Conservation (phyloP, 441 rosid species). For the Erodium texanum region DNA sequence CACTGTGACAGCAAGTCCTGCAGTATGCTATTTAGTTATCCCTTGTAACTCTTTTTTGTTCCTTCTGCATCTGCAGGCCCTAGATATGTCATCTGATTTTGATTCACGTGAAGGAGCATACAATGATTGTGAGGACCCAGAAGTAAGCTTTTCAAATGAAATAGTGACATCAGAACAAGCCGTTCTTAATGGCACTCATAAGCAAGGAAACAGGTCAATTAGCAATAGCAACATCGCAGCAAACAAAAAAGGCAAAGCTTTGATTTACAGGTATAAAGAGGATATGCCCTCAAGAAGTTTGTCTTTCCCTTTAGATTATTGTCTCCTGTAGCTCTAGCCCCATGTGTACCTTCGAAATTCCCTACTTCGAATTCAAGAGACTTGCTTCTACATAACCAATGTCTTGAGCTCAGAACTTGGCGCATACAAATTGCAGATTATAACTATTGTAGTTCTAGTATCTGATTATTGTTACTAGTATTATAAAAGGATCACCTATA, state of each 20-base stretch:
- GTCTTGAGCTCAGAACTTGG: background rate
- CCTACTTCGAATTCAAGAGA: background rate
- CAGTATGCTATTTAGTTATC: too few species aligned
- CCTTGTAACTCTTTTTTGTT: background rate
- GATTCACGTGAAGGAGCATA: conserved; percentile 34
- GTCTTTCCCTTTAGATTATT: background rate
- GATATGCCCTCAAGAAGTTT: background rate
- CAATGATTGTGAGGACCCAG: conserved; percentile 30
- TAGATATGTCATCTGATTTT: conserved; percentile 33
- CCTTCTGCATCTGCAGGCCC: conserved; percentile 19
- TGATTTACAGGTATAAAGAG: conserved; percentile 42
- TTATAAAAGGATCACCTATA: background rate
- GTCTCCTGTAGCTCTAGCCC: background rate
- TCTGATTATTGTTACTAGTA: background rate
- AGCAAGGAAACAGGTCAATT: conserved; percentile 31
- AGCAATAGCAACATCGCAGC: conserved; percentile 20
- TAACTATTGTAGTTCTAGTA: background rate
- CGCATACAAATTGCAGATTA: background rate
- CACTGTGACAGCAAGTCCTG: background rate
- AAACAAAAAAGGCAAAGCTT: conserved; percentile 32
- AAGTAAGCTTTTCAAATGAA: conserved; percentile 21
- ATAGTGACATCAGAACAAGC: conserved; percentile 17
- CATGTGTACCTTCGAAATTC: background rate
- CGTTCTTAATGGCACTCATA: conserved; percentile 29
- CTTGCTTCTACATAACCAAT: background rate